Conservation (phyloP, 108 stramenopile species). For the Cyclotella atomus region DNA sequence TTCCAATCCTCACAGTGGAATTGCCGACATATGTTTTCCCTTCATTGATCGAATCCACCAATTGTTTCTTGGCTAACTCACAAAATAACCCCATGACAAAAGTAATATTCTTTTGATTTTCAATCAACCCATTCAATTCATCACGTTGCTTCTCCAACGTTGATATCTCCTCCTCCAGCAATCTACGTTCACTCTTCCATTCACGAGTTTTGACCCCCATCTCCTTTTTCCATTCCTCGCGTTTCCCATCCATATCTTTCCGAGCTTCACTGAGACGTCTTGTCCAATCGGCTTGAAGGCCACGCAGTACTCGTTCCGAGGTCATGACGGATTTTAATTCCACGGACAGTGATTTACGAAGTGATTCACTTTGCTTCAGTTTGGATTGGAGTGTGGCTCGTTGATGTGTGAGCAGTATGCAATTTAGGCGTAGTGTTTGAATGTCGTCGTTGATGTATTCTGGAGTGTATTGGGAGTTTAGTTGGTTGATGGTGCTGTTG, state of each 20-base stretch:
- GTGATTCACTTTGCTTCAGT: constrained; percentile 25
- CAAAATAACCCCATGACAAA: constrained; percentile 25
- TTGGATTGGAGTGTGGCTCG: constrained; percentile 10
- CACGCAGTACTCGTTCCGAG: constrained; percentile 28
- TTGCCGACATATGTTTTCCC: constrained; percentile 5
- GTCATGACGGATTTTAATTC: constrained; percentile 17
- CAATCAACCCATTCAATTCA: neutral
- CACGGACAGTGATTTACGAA: constrained; percentile 11
- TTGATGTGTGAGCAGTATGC: constrained; percentile 21
- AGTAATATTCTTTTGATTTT: constrained; percentile 15
- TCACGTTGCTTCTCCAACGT: constrained; percentile 1
- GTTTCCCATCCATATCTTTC: constrained; percentile 31
- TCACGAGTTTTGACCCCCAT: neutral
- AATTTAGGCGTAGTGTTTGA: constrained; percentile 21
- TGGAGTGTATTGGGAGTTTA: neutral
- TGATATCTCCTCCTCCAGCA: constrained; percentile 1
- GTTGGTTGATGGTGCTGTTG: neutral
- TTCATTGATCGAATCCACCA: neutral
- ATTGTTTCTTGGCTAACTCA: constrained; percentile 10
- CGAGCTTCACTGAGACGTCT: constrained; percentile 18
- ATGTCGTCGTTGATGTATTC: constrained; percentile 16
- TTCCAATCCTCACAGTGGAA: neutral
- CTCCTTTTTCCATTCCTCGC: constrained; percentile 27
- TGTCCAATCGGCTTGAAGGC: constrained; percentile 34
- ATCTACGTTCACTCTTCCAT: constrained; percentile 16